Percentiles rank a stretch among this genome's conserved stretches.
These are phyloP conservation scores for Odonthalia washingtoniensis DNA, from an alignment of 31 red algal genomes.

Conservation along the genomic window DNA sequence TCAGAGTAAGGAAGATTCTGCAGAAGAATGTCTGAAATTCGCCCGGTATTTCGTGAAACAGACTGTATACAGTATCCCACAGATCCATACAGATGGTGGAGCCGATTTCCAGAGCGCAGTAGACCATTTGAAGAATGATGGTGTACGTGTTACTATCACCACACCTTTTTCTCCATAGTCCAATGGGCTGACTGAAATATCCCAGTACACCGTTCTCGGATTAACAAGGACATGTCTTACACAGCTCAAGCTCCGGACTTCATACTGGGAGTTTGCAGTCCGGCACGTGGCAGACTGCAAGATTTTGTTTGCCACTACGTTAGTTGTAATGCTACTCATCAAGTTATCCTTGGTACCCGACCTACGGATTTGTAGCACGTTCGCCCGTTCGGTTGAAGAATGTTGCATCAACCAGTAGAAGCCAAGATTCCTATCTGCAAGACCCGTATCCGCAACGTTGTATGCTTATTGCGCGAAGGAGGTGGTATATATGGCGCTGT, in stretches of 20 bases:
- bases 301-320: not conserved
- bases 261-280: slow-evolving; percentile 12
- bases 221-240: not conserved
- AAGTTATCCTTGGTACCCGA: not conserved
- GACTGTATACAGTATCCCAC: no score
- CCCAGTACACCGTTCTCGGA: slow-evolving; percentile 16
- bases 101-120: not conserved
- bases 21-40: no score
- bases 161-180: slow-evolving; percentile 27
- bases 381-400: no score
- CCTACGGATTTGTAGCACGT: not conserved
- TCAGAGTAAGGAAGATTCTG: no score
- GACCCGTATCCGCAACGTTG: no score
- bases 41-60: no score
- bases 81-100: slow-evolving; percentile 34
- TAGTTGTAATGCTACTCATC: not conserved
- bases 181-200: slow-evolving; percentile 28
- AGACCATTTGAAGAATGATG: not conserved
- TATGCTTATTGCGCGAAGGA: no score
- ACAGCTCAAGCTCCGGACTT: not conserved
- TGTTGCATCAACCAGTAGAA: no score
- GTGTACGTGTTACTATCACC: not conserved
- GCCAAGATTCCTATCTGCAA: no score
- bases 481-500: no score
- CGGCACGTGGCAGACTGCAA: slow-evolving; percentile 6